A percentile compares a stretch with the other conserved stretches of the same genome.
phyloP scores from a whole-genome alignment of 345 rosid species.

The Pseudoturritis turrita region DNA sequence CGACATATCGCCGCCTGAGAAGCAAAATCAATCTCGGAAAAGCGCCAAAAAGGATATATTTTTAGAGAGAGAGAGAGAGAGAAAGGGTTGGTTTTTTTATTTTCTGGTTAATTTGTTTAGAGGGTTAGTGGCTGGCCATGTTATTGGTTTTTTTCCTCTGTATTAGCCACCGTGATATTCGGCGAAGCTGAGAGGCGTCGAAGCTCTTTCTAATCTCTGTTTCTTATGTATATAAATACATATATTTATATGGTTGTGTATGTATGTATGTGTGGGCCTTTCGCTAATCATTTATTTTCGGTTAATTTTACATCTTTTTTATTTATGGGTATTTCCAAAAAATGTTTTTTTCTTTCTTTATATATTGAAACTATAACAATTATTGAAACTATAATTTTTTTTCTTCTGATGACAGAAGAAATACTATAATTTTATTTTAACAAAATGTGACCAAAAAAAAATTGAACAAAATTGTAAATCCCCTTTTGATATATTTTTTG shows the following conservation, averaged over 20 bases:
- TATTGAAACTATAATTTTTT: too few relatives aligned
- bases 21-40: neutral
- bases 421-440: too few relatives aligned
- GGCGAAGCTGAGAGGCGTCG: slow-evolving; percentile 31
- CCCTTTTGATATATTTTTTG: too few relatives aligned
- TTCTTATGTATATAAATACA: neutral
- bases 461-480: too few relatives aligned
- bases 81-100: neutral
- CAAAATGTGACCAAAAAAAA: too few relatives aligned
- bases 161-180: slow-evolving; percentile 30
- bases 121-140: slow-evolving; percentile 30
- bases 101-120: neutral
- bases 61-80: neutral
- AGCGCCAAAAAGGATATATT: neutral
- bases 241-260: neutral
- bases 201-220: slow-evolving; percentile 6
- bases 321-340: neutral
- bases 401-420: too few relatives aligned
- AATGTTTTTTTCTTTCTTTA: too few relatives aligned
- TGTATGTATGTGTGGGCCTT: slow-evolving; percentile 13
- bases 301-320: neutral
- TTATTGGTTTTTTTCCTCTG: neutral
- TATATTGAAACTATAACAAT: too few relatives aligned
- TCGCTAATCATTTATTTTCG: slow-evolving; percentile 6
- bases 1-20: slow-evolving; percentile 43